A percentile compares a stretch with the other conserved stretches of the same genome.
phyloP scores from a whole-genome alignment of 345 rosid genomes.

The Streptanthus diversifolius region DNA sequence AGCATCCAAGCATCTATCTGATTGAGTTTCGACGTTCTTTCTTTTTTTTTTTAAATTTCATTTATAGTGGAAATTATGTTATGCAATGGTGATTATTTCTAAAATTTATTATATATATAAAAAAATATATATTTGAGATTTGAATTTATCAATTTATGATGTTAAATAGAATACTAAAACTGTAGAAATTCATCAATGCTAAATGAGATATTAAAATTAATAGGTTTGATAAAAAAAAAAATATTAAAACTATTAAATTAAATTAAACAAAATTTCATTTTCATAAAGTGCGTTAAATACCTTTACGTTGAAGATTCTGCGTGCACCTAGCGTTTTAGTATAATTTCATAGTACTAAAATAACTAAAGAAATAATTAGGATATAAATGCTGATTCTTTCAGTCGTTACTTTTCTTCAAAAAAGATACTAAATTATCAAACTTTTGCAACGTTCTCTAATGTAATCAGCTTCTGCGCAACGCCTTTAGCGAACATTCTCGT shows the following conservation, averaged over 20 bases:
- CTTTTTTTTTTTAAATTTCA: too few relatives aligned
- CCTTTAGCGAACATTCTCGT: slow-evolving; percentile 30
- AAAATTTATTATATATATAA: too few relatives aligned
- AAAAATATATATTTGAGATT: too few relatives aligned
- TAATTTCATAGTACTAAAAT: not conserved
- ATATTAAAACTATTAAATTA: too few relatives aligned
- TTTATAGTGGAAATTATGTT: too few relatives aligned
- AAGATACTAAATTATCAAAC: not conserved
- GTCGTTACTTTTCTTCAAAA: not conserved
- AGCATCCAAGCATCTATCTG: not conserved
- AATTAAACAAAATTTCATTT: not conserved
- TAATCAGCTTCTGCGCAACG: slow-evolving; percentile 21
- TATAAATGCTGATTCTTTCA: not conserved
- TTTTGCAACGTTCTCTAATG: slow-evolving; percentile 31
- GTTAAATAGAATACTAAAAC: too few relatives aligned
- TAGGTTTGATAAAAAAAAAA: too few relatives aligned
- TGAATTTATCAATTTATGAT: too few relatives aligned
- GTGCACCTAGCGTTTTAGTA: not conserved
- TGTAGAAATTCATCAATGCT: too few relatives aligned
- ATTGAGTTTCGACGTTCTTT: not conserved
- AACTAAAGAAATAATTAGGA: not conserved
- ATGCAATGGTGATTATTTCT: too few relatives aligned
- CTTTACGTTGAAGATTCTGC: not conserved
- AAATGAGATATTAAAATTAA: too few relatives aligned
- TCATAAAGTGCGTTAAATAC: not conserved